A percentile compares a stretch with the other conserved stretches of the same genome.
These are phyloP conservation scores for Colletotrichum chlorophyti DNA, from an alignment of 2,329 filamentous ascomycete species.

Conservation along the genomic window DNA sequence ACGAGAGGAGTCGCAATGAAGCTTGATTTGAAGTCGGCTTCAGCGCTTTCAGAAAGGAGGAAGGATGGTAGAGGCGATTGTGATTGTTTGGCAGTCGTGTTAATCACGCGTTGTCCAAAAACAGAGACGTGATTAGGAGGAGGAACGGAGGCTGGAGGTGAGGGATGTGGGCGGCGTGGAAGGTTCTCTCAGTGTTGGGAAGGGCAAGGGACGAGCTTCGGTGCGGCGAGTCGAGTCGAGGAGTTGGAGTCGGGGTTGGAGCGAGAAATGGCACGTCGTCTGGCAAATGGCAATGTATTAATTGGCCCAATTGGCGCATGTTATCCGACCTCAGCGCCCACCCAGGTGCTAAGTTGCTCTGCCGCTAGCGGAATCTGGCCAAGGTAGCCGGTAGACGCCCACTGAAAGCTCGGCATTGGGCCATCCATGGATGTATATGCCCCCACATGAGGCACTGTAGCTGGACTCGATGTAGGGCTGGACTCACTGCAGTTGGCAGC, in stretches of 20 bases:
- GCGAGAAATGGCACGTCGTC: too few species aligned
- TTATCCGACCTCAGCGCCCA: too few species aligned
- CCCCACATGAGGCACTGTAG: too few species aligned
- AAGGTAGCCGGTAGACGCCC: slow-evolving; percentile 14
- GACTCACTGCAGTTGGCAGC: too few species aligned
- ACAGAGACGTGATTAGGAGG: not conserved
- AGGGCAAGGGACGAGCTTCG: slow-evolving; percentile 26
- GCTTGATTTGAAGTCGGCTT: not conserved
- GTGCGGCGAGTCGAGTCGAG: not conserved
- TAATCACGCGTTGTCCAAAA: slow-evolving; percentile 7
- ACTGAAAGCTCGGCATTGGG: slow-evolving; percentile 16
- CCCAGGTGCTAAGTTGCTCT: slow-evolving; percentile 9
- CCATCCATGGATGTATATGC: too few species aligned
- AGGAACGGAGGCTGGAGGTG: slow-evolving; percentile 5
- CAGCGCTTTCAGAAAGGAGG: not conserved
- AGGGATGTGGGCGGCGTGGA: too few species aligned
- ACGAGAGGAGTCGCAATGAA: not conserved
- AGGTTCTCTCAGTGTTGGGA: too few species aligned
- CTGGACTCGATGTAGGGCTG: too few species aligned
- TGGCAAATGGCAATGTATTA: slow-evolving; percentile 17
- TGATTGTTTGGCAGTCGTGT: slow-evolving; percentile 2
- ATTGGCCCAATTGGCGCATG: too few species aligned
- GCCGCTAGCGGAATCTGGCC: slow-evolving; percentile 12
- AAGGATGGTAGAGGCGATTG: not conserved
- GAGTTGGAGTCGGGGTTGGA: too few species aligned